Percentiles rank a stretch among this genome's conserved stretches.
These are phyloP conservation scores for Solanum etuberosum DNA, from an alignment of 257 asterid genomes.

Conservation along the genomic window DNA sequence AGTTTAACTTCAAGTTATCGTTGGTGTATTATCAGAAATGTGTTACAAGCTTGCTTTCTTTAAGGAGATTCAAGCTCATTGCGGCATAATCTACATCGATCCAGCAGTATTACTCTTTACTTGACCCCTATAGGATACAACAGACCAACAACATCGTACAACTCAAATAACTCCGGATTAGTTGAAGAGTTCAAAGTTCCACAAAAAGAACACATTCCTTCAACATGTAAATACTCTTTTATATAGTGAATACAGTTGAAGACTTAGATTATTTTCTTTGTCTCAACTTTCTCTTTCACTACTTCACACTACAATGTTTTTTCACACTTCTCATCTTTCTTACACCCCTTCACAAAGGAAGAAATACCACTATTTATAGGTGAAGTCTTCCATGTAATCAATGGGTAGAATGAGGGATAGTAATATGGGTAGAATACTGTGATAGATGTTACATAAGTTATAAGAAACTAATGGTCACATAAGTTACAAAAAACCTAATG, in stretches of 20 bases:
- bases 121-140: neutral
- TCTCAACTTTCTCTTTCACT: neutral
- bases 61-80: neutral
- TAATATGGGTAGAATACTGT: neutral
- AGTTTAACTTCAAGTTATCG: neutral
- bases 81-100: neutral
- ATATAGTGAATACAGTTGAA: neutral
- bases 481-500: neutral
- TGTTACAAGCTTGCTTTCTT: neutral
- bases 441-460: neutral
- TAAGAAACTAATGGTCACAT: neutral
- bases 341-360: neutral
- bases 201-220: neutral
- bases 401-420: neutral
- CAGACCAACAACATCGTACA: neutral
- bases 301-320: neutral
- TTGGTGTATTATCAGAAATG: neutral
- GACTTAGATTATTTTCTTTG: neutral
- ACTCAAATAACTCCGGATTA: neutral
- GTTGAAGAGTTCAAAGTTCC: neutral
- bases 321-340: neutral
- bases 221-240: too few relatives aligned
- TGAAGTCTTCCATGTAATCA: neutral
- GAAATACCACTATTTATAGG: neutral
- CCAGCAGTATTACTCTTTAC: neutral